Conservation (phyloP, 805 yeast genomes). For the Schwanniomyces occidentalis region DNA sequence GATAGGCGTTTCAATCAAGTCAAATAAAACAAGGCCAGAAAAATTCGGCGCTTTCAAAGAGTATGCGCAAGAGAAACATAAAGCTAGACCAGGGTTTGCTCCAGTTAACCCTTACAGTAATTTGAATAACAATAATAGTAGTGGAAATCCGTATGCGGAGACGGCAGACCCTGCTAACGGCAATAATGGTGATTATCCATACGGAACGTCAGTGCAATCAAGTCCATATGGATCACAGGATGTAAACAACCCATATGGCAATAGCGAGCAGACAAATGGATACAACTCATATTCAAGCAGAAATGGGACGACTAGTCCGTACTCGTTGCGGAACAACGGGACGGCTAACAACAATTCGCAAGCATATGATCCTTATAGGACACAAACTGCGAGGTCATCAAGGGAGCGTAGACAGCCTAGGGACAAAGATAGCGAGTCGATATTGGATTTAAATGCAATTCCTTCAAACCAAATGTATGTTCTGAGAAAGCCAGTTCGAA, state of each 20-base stretch:
- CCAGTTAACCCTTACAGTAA: constrained; percentile 46
- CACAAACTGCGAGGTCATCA: constrained; percentile 4
- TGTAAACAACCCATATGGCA: constrained; percentile 9
- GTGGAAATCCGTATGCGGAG: constrained; percentile 10
- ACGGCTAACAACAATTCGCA: too few species aligned
- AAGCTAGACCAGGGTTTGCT: constrained; percentile 34
- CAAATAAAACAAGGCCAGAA: constrained; percentile 30
- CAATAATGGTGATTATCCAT: constrained; percentile 7
- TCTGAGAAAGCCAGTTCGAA: constrained; percentile 21
- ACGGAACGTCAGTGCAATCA: constrained; percentile 4
- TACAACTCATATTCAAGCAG: not conserved
- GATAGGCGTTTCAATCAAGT: constrained; percentile 44
- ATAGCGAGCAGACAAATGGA: not conserved
- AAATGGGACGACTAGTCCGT: not conserved
- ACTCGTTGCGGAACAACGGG: too few species aligned
- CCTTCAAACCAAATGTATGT: constrained; percentile 30
- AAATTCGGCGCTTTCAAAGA: constrained; percentile 52
- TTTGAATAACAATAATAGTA: constrained; percentile 13
- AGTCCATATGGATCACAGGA: constrained; percentile 2
- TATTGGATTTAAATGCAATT: constrained; percentile 38
- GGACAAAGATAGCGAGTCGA: constrained; percentile 28
- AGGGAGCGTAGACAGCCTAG: constrained; percentile 7
- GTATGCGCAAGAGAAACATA: constrained; percentile 47
- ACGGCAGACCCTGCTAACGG: constrained; percentile 7
- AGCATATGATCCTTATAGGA: not conserved